Conservation (phyloP, 805 yeast genomes). For the Saccharomycopsis fodiens region DNA sequence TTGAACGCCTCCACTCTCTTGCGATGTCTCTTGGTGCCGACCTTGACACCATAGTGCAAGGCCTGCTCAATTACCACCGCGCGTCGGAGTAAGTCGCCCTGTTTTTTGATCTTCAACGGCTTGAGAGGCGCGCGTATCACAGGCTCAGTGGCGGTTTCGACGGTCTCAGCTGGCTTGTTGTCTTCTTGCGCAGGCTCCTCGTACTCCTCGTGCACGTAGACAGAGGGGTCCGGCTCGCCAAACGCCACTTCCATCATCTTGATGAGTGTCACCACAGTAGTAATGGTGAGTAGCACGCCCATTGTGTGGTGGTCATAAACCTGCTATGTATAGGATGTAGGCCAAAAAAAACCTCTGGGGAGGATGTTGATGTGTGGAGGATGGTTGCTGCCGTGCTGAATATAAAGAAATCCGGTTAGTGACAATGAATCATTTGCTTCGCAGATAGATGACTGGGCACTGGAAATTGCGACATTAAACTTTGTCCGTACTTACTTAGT, state of each 20-base stretch:
- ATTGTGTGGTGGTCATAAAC: too few species aligned
- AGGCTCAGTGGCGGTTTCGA: neutral
- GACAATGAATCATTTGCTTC: neutral
- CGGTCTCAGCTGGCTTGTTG: neutral
- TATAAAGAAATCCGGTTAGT: neutral
- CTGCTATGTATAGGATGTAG: too few species aligned
- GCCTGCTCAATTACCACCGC: conserved; percentile 17
- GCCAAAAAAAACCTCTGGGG: too few species aligned
- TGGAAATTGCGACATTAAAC: neutral
- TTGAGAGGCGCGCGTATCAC: conserved; percentile 8
- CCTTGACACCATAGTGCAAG: neutral
- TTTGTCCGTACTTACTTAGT: neutral
- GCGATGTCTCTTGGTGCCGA: conserved; percentile 1
- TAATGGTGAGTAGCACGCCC: conserved; percentile 14
- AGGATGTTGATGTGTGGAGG: too few species aligned
- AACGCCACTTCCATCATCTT: conserved; percentile 14
- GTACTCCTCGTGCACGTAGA: conserved; percentile 1
- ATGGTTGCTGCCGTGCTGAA: neutral
- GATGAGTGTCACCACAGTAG: conserved; percentile 11
- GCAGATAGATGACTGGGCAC: too few species aligned
- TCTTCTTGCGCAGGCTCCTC: neutral
- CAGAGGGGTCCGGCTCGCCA: conserved; percentile 5
- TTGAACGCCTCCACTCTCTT: neutral
- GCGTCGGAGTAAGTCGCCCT: conserved; percentile 8
- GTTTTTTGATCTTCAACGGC: conserved; percentile 4